Evolutionary conservation across 2,329 filamentous ascomycete species (phyloP).

Genomic region (Pseudogymnoascus sp.): DNA sequence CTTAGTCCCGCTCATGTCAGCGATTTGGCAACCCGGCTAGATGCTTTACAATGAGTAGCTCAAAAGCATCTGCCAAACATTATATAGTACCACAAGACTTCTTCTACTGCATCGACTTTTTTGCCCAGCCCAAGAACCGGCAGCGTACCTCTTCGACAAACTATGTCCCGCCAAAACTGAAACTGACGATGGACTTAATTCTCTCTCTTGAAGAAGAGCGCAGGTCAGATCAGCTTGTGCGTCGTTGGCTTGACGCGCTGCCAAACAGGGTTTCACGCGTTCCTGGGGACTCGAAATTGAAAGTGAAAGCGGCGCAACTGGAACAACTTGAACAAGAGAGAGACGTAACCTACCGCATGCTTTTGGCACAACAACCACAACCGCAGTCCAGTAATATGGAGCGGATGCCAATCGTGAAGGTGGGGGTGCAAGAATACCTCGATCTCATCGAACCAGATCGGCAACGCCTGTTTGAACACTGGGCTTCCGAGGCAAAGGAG

Average conservation of each 20-base stretch:
- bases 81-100: neutral
- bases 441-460: neutral
- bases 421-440: neutral
- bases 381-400: neutral
- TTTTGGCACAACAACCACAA: neutral
- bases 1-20: neutral
- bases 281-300: neutral
- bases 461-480: neutral
- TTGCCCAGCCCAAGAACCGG: neutral
- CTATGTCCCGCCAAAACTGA: neutral
- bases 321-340: neutral
- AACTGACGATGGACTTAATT: neutral
- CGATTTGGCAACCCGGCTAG: neutral
- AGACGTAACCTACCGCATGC: neutral
- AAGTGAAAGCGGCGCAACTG: neutral
- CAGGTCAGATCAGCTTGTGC: neutral
- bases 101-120: neutral
- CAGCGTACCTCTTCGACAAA: neutral
- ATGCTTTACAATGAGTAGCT: constrained; percentile 1
- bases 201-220: neutral
- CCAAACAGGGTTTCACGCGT: neutral
- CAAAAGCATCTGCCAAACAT: neutral
- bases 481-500: neutral
- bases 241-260: neutral
- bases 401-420: neutral